Conservation (phyloP, 257 asterid species). For the Salvia hispanica region DNA sequence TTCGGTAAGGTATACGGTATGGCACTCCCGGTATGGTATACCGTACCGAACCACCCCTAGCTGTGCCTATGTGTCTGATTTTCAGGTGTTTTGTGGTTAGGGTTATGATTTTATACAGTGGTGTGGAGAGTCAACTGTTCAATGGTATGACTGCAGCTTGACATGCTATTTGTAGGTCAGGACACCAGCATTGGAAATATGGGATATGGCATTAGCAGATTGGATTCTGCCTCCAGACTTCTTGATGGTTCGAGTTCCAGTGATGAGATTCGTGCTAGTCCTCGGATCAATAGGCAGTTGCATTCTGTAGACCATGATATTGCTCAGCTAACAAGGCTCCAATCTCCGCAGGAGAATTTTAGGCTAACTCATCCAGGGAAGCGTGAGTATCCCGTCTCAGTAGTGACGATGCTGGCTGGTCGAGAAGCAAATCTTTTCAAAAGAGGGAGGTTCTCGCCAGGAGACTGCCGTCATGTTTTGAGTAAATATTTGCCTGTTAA, state of each 20-base stretch:
- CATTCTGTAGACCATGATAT: constrained; percentile 54
- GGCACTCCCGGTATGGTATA: no score
- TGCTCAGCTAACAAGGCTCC: constrained; percentile 74
- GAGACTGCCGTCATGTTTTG: constrained; percentile 73
- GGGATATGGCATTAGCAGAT: constrained; percentile 75
- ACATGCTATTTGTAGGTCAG: constrained; percentile 41
- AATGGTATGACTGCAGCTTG: constrained; percentile 23
- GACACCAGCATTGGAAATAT: constrained; percentile 39
- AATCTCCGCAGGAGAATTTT: constrained; percentile 61
- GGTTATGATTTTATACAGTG: constrained; percentile 22
- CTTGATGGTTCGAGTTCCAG: constrained; percentile 51
- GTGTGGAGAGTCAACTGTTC: constrained; percentile 23
- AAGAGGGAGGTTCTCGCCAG: constrained; percentile 67
- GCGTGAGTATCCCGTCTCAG: constrained; percentile 53
- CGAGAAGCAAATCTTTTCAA: constrained; percentile 73
- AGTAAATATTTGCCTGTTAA: constrained; percentile 73
- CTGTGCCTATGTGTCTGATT: neutral
- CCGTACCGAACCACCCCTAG: no score
- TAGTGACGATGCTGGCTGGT: constrained; percentile 69
- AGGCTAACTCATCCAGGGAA: constrained; percentile 49
- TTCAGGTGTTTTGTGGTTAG: constrained; percentile 34
- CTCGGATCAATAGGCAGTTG: constrained; percentile 25
- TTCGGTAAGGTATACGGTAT: no score
- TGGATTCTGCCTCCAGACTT: constrained; percentile 53
- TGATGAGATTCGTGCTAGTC: constrained; percentile 33